Conservation (phyloP, 352 stramenopile genomes). For the Blastocystis sp. region DNA sequence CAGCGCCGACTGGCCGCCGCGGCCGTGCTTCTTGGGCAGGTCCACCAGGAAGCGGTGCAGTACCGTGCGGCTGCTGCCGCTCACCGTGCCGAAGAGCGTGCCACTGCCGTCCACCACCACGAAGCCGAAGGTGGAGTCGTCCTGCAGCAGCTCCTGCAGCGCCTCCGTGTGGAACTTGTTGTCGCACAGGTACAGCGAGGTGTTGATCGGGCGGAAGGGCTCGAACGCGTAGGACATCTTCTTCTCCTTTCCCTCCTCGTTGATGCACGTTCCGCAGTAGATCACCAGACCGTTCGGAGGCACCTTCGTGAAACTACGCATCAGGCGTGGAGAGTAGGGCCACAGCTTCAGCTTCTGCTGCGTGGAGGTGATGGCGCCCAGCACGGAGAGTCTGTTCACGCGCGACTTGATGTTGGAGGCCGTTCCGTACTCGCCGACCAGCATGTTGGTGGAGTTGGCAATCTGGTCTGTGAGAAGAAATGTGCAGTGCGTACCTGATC, state of each 20-base stretch:
- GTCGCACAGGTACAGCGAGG: constrained; percentile 98
- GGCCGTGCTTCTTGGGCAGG: constrained; percentile 97
- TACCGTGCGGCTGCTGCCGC: constrained; percentile 82
- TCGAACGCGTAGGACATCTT: constrained; percentile 99
- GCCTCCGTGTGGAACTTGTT: constrained; percentile 99
- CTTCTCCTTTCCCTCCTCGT: constrained; percentile 98
- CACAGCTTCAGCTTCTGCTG: constrained; percentile 98
- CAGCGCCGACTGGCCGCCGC: constrained; percentile 96
- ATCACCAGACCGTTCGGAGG: constrained; percentile 95
- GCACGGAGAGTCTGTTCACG: constrained; percentile 94
- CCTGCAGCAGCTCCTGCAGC: constrained; percentile 93
- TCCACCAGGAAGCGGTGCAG: constrained; percentile 83
- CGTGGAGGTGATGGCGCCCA: constrained; percentile 96
- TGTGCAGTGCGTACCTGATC: constrained; percentile 80
- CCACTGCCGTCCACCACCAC: constrained; percentile 99
- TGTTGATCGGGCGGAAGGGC: constrained; percentile 99
- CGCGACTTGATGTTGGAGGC: constrained; percentile 99
- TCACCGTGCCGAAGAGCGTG: constrained; percentile 92
- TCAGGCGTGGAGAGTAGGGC: neutral
- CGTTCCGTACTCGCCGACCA: constrained; percentile 97
- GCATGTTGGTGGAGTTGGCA: constrained; percentile 93
- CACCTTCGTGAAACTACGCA: constrained; percentile 71
- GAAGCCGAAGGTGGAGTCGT: constrained; percentile 98
- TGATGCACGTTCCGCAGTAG: constrained; percentile 98
- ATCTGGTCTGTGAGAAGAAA: constrained; percentile 76